Evolutionary conservation across 495 filamentous ascomycete genomes (phyloP), one percentile per base, ranked within the genome.

Genomic region (Cairneyella variabilis): DNA sequence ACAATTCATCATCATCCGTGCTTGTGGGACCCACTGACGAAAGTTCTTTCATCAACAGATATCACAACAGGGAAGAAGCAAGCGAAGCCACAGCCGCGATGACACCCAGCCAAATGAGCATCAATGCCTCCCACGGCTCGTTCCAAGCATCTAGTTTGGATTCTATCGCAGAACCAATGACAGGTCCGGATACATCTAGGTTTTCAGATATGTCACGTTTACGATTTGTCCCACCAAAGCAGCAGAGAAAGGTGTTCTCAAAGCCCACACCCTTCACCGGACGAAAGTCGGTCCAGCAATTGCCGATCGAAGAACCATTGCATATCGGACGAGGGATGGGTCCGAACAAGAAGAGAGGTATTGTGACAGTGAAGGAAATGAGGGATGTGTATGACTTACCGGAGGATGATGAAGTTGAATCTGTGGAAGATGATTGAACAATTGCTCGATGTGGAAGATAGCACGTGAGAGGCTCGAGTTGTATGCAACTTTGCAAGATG

Each of bases 381-480:
- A 46, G 14, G 16, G 20, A 12, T 23, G 28, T 18, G 46, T n/a
- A n/a, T n/a, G n/a, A n/a, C n/a, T n/a, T n/a, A n/a, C n/a, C n/a
- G n/a, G n/a, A 38, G 20, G 3, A 34, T 17, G 32, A 51, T 8
- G 47, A 44, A 20, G 22, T 46, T 28, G 51, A 54, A 48, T 51
- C 38, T 50, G 51, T 59, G 17, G 46, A 51, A 38, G 45, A 59
- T 59, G 39, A 47, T n/a, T 55, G 27, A 43, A 26, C 11, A 39
- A 46, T 49, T 50, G 21, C 42, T 53, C 4, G 26, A 11, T 6
- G 20, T 36, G n/a, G n/a, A n/a, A n/a, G n/a, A 20, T 41, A 2
- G 42, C 21, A 28, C 3, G 6, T 27, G 23, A 8, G 23, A 17
- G 22, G n/a, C 7, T 45, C 8, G 42, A 27, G 25, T 2, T 45